Evolutionary conservation across 1,139 yeast species (phyloP).

Genomic region (Arxiozyma slooffiae): DNA sequence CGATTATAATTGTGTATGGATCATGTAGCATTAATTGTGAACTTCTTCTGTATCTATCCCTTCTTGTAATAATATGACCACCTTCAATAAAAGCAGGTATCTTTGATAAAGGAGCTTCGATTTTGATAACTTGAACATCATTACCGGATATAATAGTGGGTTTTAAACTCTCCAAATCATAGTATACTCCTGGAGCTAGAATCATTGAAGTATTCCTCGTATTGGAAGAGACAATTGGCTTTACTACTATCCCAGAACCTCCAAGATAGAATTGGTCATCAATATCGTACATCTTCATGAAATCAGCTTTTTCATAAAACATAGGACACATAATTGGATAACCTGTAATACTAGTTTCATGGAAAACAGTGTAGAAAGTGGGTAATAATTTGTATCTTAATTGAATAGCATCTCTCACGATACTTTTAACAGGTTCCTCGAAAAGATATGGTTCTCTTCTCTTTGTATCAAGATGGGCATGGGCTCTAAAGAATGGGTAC

Average conservation of each 20-base stretch:
- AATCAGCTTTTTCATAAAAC: constrained; percentile 53
- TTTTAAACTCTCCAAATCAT: constrained; percentile 43
- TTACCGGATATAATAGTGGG: constrained; percentile 33
- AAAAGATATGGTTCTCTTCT: constrained; percentile 90
- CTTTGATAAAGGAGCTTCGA: constrained; percentile 47
- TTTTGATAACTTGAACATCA: constrained; percentile 15
- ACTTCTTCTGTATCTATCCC: constrained; percentile 72
- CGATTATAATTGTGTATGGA: constrained; percentile 72
- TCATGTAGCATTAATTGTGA: constrained; percentile 66
- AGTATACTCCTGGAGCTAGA: constrained; percentile 60
- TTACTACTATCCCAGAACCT: constrained; percentile 59
- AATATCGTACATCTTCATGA: constrained; percentile 40
- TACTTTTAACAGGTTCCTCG: constrained; percentile 61
- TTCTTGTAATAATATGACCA: constrained; percentile 61
- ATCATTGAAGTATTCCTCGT: constrained; percentile 39
- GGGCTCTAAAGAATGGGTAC: constrained; percentile 94
- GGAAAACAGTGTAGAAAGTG: constrained; percentile 70
- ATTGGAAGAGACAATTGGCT: constrained; percentile 65
- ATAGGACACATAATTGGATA: constrained; percentile 69
- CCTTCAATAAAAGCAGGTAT: constrained; percentile 71
- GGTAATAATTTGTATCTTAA: constrained; percentile 73
- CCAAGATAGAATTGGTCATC: constrained; percentile 86
- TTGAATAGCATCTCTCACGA: constrained; percentile 59
- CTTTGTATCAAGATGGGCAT: constrained; percentile 87
- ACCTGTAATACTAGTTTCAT: constrained; percentile 51